Base-by-base conservation (phyloP, 139 green algal species). In the Protoeuglena noctilucae region DNA sequence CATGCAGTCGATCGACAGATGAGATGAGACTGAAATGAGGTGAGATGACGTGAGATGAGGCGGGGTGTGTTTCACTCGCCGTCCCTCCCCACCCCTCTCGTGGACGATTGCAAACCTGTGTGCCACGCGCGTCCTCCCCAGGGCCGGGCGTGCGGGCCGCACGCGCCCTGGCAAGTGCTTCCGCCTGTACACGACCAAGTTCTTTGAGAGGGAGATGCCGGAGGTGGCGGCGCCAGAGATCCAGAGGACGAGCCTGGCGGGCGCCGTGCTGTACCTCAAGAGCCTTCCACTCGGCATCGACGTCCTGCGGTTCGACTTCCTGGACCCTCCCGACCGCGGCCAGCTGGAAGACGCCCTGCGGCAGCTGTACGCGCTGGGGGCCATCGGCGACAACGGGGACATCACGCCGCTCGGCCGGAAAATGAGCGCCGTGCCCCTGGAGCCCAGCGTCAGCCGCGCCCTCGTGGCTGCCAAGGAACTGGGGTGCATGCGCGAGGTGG, bases 261-360 rank as follows among this genome's bases (percentile, higher is more conserved):
- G 61, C 0, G 78, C 79, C 14, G 84, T 94, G 61, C 77, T 97
- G 31, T 80, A 89, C 62, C 76, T 97, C n/a, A 97, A 97, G 72
- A 76, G 64, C 23, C 70, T 96, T 56, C 54, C 66, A 0, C 50
- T 84, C 6, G 68, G 67, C 23, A 68, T 94, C 28, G 85, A 96
- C 51, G 79, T 97, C 31, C 69, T 97, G 23, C 46, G 40, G 4
- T 97, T 97, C 60, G 84, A 95, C 59, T 97, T 90, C 73, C 72
- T 97, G 40, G 89, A 97, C 64, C 39, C 62, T 1, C 89, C 89
- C 7, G 62, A 66, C 41, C 53, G 16, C 2, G 63, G 56, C 19
- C 63, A 70, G 4, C 61, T 85, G 34, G 61, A 85, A 56, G 83
- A 88, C 40, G 83, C 85, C 2, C 74, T 96, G 40, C 69, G 75